Conservation (phyloP, 1,139 yeast genomes). For the Pichiaceae sp. region DNA sequence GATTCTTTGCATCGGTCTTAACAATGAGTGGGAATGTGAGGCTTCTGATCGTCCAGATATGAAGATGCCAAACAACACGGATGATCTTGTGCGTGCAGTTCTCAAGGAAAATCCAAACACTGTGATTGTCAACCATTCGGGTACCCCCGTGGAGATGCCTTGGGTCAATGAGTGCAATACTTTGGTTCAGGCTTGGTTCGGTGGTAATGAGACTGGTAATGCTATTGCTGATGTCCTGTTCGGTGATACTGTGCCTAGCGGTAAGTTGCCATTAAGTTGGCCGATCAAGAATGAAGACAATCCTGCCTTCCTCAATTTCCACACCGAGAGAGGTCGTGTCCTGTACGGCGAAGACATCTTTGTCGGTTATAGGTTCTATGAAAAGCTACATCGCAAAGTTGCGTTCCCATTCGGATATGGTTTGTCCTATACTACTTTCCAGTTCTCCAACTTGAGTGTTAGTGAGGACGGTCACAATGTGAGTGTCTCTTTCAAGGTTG, state of each 20-base stretch:
- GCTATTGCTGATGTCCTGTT: conserved; percentile 50
- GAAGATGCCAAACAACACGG: conserved; percentile 42
- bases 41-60: conserved; percentile 23
- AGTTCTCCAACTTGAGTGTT: conserved; percentile 22
- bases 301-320: conserved; percentile 39
- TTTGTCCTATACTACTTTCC: conserved; percentile 45
- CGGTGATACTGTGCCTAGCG: conserved; percentile 60
- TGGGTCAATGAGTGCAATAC: conserved; percentile 42
- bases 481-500: not conserved
- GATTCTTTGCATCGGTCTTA: conserved; percentile 36
- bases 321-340: conserved; percentile 41
- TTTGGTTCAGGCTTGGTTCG: conserved; percentile 36
- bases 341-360: conserved; percentile 50
- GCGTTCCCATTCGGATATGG: conserved; percentile 57
- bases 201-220: conserved; percentile 40
- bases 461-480: conserved; percentile 14
- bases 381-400: conserved; percentile 36
- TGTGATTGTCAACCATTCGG: conserved; percentile 51
- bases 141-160: conserved; percentile 55
- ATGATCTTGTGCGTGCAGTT: conserved; percentile 38
- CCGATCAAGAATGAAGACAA: conserved; percentile 41
- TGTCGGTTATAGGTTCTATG: conserved; percentile 55
- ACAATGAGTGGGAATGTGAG: conserved; percentile 44
- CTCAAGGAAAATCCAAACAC: conserved; percentile 41
- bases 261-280: conserved; percentile 53